A percentile compares a stretch with the other conserved stretches of the same genome.
phyloP scores from a whole-genome alignment of 768 basidiomycete species.

The Naganishia friedmannii region DNA sequence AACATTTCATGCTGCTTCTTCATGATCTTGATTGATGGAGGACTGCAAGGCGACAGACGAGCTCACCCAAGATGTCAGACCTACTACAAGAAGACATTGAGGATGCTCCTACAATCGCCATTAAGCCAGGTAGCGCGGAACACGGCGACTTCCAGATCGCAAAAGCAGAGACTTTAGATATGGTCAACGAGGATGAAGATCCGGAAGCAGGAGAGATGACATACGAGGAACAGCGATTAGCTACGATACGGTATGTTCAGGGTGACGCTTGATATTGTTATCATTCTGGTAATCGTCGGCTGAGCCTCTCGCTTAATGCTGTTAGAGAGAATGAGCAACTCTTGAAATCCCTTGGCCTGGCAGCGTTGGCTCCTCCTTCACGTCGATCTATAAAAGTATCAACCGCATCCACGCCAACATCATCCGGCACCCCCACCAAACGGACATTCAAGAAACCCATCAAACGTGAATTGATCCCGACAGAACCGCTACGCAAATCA shows the following conservation, averaged over 20 bases:
- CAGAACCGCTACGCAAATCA: constrained; percentile 12
- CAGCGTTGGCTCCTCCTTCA: background rate
- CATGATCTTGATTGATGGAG: too few species aligned
- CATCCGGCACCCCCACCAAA: background rate
- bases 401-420: background rate
- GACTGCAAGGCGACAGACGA: too few species aligned
- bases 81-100: background rate
- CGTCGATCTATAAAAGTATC: constrained; percentile 2
- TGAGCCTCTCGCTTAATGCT: background rate
- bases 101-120: background rate
- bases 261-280: background rate
- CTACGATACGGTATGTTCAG: constrained; percentile 41
- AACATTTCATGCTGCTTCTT: too few species aligned
- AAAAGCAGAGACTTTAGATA: constrained; percentile 6
- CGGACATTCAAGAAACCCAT: constrained; percentile 6
- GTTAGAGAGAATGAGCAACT: constrained; percentile 34
- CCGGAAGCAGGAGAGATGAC: constrained; percentile 24
- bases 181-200: constrained; percentile 13
- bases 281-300: background rate
- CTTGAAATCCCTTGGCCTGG: constrained; percentile 37
- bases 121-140: too few species aligned
- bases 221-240: constrained; percentile 42
- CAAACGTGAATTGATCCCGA: background rate
- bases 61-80: too few species aligned
- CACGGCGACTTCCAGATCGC: background rate